These are phyloP conservation scores for Zychaea mexicana DNA, from an alignment of 371 early-diverging fungal genomes.

Conservation along the genomic window DNA sequence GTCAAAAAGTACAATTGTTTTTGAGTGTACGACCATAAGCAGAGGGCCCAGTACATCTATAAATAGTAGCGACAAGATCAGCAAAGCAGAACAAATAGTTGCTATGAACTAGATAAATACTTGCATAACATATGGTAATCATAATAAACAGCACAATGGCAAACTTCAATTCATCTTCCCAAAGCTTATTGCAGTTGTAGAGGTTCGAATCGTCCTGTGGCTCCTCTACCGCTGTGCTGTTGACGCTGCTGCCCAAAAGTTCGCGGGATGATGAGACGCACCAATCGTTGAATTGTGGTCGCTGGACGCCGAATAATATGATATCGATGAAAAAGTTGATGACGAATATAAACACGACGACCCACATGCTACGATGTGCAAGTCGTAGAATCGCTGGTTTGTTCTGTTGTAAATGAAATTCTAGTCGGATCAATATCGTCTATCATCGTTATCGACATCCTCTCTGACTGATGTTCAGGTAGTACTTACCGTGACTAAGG, in stretches of 20 bases:
- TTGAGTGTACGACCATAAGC: constrained; percentile 40
- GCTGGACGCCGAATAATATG: constrained; percentile 33
- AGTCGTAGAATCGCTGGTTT: constrained; percentile 14
- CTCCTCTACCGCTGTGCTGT: constrained; percentile 15
- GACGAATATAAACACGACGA: constrained; percentile 20
- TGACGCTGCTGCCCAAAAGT: constrained; percentile 10
- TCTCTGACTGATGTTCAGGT: too few relatives aligned
- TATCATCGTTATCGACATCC: too few relatives aligned
- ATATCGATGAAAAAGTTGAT: constrained; percentile 26
- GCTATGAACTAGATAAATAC: too few relatives aligned
- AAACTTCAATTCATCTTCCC: constrained; percentile 46
- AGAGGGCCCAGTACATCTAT: constrained; percentile 40
- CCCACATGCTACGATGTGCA: constrained; percentile 24
- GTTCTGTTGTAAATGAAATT: not conserved
- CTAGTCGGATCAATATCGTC: too few relatives aligned
- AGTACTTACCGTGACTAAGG: constrained; percentile 25
- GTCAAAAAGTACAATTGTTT: constrained; percentile 10
- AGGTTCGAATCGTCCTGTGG: constrained; percentile 24
- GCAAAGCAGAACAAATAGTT: not conserved
- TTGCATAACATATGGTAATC: constrained; percentile 35
- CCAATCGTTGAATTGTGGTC: constrained; percentile 26
- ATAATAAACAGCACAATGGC: constrained; percentile 30
- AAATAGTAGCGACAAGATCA: not conserved
- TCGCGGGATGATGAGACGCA: constrained; percentile 24
- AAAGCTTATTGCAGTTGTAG: constrained; percentile 39